These are phyloP conservation scores for Pyrenopolyporus hunteri DNA, from an alignment of 495 filamentous ascomycete genomes.

Conservation along the genomic window DNA sequence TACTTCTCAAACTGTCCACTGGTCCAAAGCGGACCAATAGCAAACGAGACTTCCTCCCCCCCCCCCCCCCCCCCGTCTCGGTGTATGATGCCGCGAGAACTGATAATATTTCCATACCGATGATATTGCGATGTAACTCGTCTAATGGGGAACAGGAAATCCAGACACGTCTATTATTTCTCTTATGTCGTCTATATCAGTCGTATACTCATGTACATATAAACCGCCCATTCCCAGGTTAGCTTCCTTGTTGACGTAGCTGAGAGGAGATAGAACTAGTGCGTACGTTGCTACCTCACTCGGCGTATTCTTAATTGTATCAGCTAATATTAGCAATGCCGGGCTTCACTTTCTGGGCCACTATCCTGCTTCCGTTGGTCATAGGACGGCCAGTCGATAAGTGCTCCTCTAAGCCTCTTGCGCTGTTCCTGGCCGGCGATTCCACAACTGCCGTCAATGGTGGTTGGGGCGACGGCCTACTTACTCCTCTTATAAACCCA, in stretches of 20 bases:
- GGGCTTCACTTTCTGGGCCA: not conserved
- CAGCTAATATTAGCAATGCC: conserved; percentile 5
- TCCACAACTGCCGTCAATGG: conserved; percentile 54
- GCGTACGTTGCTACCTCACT: not conserved
- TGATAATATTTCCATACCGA: conserved; percentile 8
- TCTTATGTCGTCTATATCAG: not conserved
- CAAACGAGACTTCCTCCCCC: not conserved
- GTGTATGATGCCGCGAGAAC: conserved; percentile 26
- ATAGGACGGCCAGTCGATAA: conserved; percentile 1
- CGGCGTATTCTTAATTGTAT: not conserved
- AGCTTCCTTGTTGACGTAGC: not conserved
- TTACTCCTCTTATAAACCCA: conserved; percentile 48
- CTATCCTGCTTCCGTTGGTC: conserved; percentile 5
- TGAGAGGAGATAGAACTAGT: not conserved
- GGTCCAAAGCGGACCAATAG: conserved; percentile 18
- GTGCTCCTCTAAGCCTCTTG: conserved; percentile 37
- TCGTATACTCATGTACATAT: not conserved
- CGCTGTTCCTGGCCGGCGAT: conserved; percentile 59
- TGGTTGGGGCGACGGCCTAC: conserved; percentile 61
- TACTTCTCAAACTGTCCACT: not conserved
- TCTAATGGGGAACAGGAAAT: not conserved
- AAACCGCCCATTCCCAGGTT: not conserved
- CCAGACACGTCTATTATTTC: not conserved
- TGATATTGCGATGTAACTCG: conserved; percentile 7
- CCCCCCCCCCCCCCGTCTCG: conserved; percentile 17